Base-by-base conservation (phyloP, 495 filamentous ascomycete genomes). In the Xylaria scruposa region DNA sequence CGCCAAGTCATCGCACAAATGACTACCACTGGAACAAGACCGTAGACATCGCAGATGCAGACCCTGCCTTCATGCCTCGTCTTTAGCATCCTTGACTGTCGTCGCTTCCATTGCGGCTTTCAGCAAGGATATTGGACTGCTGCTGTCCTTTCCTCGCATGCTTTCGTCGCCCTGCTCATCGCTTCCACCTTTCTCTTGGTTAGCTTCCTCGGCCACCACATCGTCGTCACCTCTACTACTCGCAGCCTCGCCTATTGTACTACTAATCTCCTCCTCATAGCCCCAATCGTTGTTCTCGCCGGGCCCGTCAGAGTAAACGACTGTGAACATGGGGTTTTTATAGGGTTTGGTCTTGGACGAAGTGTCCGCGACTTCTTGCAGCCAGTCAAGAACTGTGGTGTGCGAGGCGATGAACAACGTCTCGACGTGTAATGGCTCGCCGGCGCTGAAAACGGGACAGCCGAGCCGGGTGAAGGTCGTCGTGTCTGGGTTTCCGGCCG, bases 391-490 rank as follows among this genome's bases (percentile, higher is more conserved):
- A 5, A 88, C 74, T 13, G 72, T 47, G 10, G 76, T 40, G 26
- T 80, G 76, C 0, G 78, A 78, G 33, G 78, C 76, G 40, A 84
- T 74, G 29, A 86, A 73, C 46, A 83, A 73, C 8, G 63, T 69
- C 75, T 88, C 86, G 31, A 73, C 73, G 59, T 81, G 72, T 29
- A 78, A 64, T 2, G 74, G 68, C 46, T 80, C 76, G 19, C 85
- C 85, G 5, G 82, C 77, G 77, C 83, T 85, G 79, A 81, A 85
- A 33, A 80, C 77, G 0, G 84, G 83, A 64, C 84, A 87, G 46
- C 85, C 85, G 31, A 78, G 77, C n/a, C 68, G 66, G 12, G 79
- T 81, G 70, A 78, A 81, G 31, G 70, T 72, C 8, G 63, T 46
- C 2, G 75, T 72, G 2, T 72, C 58, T 0, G 77, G 78, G 67